phyloP scores from a whole-genome alignment of 2,329 filamentous ascomycete genomes.

The Aspergillus awamori region DNA sequence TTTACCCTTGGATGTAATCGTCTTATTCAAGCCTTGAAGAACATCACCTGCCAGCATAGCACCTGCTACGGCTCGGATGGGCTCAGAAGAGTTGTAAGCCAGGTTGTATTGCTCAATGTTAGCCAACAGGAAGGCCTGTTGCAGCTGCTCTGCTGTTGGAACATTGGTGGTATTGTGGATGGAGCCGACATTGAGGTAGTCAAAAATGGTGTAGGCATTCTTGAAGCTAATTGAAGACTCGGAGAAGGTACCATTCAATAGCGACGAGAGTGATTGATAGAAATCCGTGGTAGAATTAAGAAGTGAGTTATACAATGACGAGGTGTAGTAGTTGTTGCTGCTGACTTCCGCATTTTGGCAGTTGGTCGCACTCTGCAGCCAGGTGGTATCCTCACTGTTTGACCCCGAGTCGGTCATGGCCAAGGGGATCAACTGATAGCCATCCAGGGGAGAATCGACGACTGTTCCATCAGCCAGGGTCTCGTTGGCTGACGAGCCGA shows the following conservation, averaged over 20 bases:
- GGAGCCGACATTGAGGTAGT: constrained; percentile 63
- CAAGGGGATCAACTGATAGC: constrained; percentile 83
- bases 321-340: constrained; percentile 62
- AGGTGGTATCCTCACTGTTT: constrained; percentile 61
- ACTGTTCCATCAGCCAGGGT: constrained; percentile 71
- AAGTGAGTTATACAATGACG: constrained; percentile 52
- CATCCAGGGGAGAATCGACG: constrained; percentile 69
- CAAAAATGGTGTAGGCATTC: constrained; percentile 68
- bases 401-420: constrained; percentile 61
- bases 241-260: constrained; percentile 57
- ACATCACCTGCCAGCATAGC: constrained; percentile 68
- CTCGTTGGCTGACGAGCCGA: constrained; percentile 59
- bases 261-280: constrained; percentile 55
- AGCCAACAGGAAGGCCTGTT: constrained; percentile 72
- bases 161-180: constrained; percentile 66
- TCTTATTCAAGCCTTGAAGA: constrained; percentile 49
- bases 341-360: constrained; percentile 60
- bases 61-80: constrained; percentile 56
- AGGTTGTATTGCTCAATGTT: constrained; percentile 80
- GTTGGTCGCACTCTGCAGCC: constrained; percentile 61
- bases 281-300: constrained; percentile 55
- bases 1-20: constrained; percentile 41
- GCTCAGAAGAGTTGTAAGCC: constrained; percentile 68
- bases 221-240: constrained; percentile 56
- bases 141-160: constrained; percentile 59